A percentile compares a stretch with the other conserved stretches of the same genome.
Evolutionary conservation across 345 rosid genomes (phyloP).

Genomic region (Odontarrhena argentea): DNA sequence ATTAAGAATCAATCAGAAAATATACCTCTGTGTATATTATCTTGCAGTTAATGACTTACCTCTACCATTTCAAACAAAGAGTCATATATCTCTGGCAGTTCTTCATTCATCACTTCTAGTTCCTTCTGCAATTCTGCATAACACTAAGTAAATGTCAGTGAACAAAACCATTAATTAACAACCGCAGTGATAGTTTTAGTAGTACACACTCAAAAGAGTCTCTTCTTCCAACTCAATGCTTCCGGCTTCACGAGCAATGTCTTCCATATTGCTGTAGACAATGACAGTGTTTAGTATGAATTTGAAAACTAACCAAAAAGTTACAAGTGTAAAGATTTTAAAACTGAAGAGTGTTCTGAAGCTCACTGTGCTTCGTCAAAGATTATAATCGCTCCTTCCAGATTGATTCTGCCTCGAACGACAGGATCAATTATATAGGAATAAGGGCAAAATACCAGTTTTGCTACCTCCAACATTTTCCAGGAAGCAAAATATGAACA

Average conservation of each 20-base stretch:
- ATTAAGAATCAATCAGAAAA: slow-evolving; percentile 13
- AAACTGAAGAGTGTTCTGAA: slow-evolving; percentile 16
- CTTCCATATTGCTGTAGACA: slow-evolving; percentile 81
- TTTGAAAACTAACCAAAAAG: too few relatives aligned
- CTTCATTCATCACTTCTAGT: slow-evolving; percentile 55
- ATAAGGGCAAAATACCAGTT: slow-evolving; percentile 89
- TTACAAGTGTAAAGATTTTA: not conserved
- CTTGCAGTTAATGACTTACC: slow-evolving; percentile 46
- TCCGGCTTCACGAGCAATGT: slow-evolving; percentile 92
- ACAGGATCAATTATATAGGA: slow-evolving; percentile 84
- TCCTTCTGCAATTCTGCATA: slow-evolving; percentile 75
- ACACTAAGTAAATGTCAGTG: slow-evolving; percentile 9
- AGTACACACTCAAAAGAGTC: slow-evolving; percentile 65
- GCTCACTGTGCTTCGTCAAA: slow-evolving; percentile 99
- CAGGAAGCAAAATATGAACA: slow-evolving; percentile 90
- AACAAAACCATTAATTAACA: slow-evolving; percentile 37
- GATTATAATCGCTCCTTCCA: slow-evolving; percentile 79
- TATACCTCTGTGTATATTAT: slow-evolving; percentile 12
- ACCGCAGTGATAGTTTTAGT: slow-evolving; percentile 13
- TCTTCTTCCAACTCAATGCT: slow-evolving; percentile 88
- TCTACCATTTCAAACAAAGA: slow-evolving; percentile 76
- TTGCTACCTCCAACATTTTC: slow-evolving; percentile 77
- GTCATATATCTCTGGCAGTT: slow-evolving; percentile 60
- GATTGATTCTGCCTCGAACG: slow-evolving; percentile 79
- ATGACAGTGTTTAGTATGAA: too few relatives aligned